Conservation (phyloP, 2,329 filamentous ascomycete species). For the Botrytis hyacinthi region DNA sequence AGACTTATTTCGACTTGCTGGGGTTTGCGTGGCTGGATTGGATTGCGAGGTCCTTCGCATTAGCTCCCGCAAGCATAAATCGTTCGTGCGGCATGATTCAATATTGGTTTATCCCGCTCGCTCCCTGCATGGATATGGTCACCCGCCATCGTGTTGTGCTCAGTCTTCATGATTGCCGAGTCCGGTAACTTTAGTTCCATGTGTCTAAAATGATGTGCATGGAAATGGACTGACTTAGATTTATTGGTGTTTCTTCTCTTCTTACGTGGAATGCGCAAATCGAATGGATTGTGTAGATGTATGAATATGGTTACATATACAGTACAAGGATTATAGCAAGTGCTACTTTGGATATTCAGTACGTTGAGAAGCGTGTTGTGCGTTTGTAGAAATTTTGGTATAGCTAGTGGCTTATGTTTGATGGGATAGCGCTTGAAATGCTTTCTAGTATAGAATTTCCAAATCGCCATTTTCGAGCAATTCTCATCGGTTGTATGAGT, state of each 20-base stretch:
- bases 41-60: not conserved
- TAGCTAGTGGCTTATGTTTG: not conserved
- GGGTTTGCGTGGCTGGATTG: not conserved
- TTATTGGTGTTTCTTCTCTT: not conserved
- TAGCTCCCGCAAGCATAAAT: not conserved
- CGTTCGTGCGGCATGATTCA: not conserved
- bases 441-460: not conserved
- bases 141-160: not conserved
- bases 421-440: not conserved
- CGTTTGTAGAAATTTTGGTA: not conserved
- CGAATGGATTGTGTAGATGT: not conserved
- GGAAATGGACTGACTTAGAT: not conserved
- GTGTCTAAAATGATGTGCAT: not conserved
- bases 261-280: conserved; percentile 4
- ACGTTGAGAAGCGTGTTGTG: not conserved
- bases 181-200: not conserved
- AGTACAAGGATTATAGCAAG: not conserved
- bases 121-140: conserved; percentile 5
- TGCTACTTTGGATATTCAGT: not conserved
- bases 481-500: not conserved
- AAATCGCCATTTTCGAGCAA: not conserved
- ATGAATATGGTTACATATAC: not conserved
- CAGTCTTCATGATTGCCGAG: not conserved
- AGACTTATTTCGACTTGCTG: not conserved
- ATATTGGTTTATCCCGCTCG: not conserved